These are phyloP conservation scores for Parascedosporium putredinis DNA, from an alignment of 2,329 filamentous ascomycete species.

Conservation along the genomic window DNA sequence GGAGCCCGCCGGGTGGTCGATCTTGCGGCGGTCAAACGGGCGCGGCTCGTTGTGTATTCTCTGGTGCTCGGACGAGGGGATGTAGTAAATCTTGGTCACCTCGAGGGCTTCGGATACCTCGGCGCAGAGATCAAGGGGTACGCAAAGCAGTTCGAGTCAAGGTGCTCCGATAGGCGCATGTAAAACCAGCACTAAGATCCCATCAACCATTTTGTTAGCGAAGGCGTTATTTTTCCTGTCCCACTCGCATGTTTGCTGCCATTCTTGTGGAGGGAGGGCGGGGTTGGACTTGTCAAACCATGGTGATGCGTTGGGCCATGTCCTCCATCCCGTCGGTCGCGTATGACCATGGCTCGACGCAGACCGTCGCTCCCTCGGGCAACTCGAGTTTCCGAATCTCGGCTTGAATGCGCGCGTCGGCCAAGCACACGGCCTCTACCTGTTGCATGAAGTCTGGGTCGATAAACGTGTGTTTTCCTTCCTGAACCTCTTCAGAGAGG, in stretches of 20 bases:
- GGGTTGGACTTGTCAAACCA: constrained; percentile 25
- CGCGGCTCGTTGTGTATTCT: constrained; percentile 23
- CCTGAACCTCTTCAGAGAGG: constrained; percentile 20
- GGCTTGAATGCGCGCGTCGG: constrained; percentile 28
- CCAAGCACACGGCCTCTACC: constrained; percentile 35
- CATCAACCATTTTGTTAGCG: no score
- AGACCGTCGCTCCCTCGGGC: constrained; percentile 30
- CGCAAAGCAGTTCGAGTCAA: constrained; percentile 45
- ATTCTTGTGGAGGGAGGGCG: not conserved
- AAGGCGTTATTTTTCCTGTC: no score
- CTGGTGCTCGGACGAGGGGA: constrained; percentile 30
- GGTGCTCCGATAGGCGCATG: constrained; percentile 24
- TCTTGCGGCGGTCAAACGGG: constrained; percentile 29
- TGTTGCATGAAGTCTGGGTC: constrained; percentile 36
- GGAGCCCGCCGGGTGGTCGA: constrained; percentile 23
- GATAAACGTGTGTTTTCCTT: constrained; percentile 34
- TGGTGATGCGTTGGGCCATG: constrained; percentile 34
- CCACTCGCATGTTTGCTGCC: no score
- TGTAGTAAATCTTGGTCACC: constrained; percentile 37
- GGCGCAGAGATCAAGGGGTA: constrained; percentile 42
- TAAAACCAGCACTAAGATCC: constrained; percentile 31
- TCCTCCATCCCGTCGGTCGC: constrained; percentile 42
- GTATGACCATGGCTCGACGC: constrained; percentile 46
- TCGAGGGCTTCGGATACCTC: constrained; percentile 38
- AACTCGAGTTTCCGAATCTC: constrained; percentile 32